Percentiles rank a stretch among this genome's conserved stretches.
Evolutionary conservation across 108 stramenopile genomes (phyloP).

Genomic region (Parietichytrium sp.): DNA sequence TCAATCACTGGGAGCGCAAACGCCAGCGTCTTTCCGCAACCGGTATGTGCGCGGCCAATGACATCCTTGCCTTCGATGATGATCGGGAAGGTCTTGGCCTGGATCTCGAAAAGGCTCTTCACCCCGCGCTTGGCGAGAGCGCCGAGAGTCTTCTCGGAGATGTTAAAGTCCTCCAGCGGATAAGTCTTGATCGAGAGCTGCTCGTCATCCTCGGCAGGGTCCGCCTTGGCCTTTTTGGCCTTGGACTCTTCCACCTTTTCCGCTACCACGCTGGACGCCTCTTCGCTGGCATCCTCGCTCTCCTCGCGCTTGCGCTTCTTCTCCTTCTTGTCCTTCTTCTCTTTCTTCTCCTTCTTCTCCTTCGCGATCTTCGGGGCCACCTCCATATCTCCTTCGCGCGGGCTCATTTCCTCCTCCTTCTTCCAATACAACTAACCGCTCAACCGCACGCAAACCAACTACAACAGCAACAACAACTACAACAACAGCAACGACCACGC

Average conservation of each 20-base stretch:
- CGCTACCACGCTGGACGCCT: not conserved
- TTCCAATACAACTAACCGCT: no score
- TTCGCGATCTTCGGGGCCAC: constrained; percentile 2
- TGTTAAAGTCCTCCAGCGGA: constrained; percentile 44
- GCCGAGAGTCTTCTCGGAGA: constrained; percentile 47
- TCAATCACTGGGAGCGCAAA: constrained; percentile 90
- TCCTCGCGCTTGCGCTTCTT: constrained; percentile 39
- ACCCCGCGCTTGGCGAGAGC: constrained; percentile 56
- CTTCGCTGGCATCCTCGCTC: not conserved
- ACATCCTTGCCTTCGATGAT: constrained; percentile 84
- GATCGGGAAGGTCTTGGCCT: constrained; percentile 82
- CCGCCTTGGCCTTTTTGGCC: not conserved
- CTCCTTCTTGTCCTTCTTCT: constrained; percentile 44
- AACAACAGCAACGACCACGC: no score
- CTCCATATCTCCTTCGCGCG: not conserved
- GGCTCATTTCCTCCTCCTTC: no score
- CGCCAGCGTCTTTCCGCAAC: constrained; percentile 98
- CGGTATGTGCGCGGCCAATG: constrained; percentile 92
- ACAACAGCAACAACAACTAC: no score
- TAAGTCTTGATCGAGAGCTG: not conserved
- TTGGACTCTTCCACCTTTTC: not conserved
- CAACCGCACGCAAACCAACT: no score
- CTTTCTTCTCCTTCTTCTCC: not conserved
- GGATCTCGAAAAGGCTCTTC: constrained; percentile 56
- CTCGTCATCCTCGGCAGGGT: not conserved